Percentiles rank a stretch among this genome's conserved stretches.
Conservation (phyloP, 2,329 filamentous ascomycete species). For the Penicillium italicum region DNA sequence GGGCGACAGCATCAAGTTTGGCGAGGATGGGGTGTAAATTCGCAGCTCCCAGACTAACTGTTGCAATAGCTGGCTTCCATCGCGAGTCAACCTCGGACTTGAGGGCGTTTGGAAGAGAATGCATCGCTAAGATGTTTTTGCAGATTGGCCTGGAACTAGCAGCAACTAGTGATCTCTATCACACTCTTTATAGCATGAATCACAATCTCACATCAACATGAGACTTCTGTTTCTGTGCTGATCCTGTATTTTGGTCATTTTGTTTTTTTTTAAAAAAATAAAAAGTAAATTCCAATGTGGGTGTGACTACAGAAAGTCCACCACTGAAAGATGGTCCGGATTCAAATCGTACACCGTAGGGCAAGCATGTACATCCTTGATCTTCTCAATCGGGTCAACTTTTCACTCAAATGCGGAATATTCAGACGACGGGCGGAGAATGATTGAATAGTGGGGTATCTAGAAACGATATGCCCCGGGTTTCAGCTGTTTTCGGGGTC, state of each 20-base stretch:
- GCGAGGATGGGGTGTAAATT: constrained; percentile 18
- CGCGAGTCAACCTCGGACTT: constrained; percentile 5
- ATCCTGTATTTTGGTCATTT: constrained; percentile 7
- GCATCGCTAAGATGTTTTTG: constrained; percentile 7
- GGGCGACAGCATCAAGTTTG: constrained; percentile 33
- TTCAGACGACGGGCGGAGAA: neutral
- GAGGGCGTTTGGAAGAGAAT: constrained; percentile 16
- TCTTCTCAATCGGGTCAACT: neutral
- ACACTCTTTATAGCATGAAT: constrained; percentile 1
- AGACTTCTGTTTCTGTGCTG: constrained; percentile 12
- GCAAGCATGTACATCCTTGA: constrained; percentile 1
- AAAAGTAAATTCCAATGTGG: neutral
- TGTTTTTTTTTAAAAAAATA: neutral
- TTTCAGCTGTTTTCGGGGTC: constrained; percentile 2
- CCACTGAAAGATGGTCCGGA: neutral
- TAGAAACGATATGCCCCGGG: neutral
- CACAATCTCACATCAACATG: neutral
- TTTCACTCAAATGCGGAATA: neutral
- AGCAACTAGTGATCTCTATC: neutral
- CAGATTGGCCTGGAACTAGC: neutral
- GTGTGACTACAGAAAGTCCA: neutral
- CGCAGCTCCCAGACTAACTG: constrained; percentile 20
- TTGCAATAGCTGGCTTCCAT: constrained; percentile 25
- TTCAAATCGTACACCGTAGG: constrained; percentile 1
- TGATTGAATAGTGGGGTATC: neutral